Evolutionary conservation across 768 basidiomycete species (phyloP).

Genomic region (Auricularia sp.): DNA sequence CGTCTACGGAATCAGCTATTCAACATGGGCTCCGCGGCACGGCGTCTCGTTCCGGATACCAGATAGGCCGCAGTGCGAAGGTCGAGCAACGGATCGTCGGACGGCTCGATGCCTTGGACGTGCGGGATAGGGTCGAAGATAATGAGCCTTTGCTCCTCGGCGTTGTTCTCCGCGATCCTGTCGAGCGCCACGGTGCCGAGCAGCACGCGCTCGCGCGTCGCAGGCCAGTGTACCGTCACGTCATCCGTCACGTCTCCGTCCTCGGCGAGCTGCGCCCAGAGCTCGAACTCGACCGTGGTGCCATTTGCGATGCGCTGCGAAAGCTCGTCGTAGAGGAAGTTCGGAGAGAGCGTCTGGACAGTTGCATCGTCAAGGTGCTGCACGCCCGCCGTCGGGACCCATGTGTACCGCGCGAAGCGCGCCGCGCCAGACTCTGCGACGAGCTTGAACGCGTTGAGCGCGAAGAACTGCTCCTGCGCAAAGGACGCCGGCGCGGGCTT

Average conservation of each 20-base stretch:
- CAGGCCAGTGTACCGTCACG: constrained; percentile 14
- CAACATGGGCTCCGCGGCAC: constrained; percentile 6
- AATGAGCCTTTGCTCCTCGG: constrained; percentile 11
- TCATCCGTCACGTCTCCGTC: constrained; percentile 13
- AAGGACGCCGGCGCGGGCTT: constrained; percentile 11
- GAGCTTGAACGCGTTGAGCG: constrained; percentile 13
- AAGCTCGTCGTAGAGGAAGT: neutral
- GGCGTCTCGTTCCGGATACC: constrained; percentile 11
- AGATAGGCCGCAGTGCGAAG: constrained; percentile 14
- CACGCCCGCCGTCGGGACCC: constrained; percentile 4
- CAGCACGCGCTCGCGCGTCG: constrained; percentile 7
- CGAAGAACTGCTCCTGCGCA: constrained; percentile 8
- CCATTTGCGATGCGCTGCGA: neutral
- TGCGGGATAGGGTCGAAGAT: constrained; percentile 15
- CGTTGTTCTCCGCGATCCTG: constrained; percentile 6
- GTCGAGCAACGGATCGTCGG: constrained; percentile 14
- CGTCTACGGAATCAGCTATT: no score
- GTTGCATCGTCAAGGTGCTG: constrained; percentile 3
- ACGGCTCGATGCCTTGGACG: constrained; percentile 13
- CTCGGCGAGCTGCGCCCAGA: constrained; percentile 12
- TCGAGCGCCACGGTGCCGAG: constrained; percentile 10
- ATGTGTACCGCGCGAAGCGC: constrained; percentile 9
- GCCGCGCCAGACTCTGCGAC: constrained; percentile 5
- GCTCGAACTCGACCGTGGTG: constrained; percentile 7
- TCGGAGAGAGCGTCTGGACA: neutral